Percentiles rank a stretch among this genome's conserved stretches.
phyloP scores from a whole-genome alignment of 164 flowering plant genomes.

The Chimonanthus salicifolius region DNA sequence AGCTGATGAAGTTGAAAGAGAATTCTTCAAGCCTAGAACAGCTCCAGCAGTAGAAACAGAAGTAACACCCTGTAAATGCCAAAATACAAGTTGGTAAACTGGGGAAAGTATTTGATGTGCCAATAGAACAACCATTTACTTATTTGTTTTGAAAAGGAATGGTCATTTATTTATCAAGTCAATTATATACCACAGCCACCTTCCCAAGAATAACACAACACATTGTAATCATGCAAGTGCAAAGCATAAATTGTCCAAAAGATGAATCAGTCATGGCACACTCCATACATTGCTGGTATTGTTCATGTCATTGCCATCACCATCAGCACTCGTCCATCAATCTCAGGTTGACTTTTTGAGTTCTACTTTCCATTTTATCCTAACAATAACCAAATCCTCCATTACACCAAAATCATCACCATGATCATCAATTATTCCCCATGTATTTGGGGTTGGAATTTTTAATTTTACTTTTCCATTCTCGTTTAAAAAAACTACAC shows the following conservation, averaged over 20 bases:
- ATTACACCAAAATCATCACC: too few species aligned
- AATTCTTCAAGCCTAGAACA: constrained; percentile 54
- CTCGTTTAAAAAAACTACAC: too few species aligned
- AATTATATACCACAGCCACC: neutral
- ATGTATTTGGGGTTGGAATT: too few species aligned
- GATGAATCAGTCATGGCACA: neutral
- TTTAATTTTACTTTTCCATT: too few species aligned
- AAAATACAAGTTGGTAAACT: neutral
- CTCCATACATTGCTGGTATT: too few species aligned
- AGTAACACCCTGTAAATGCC: constrained; percentile 47
- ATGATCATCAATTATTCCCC: too few species aligned
- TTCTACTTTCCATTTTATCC: too few species aligned
- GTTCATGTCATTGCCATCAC: too few species aligned
- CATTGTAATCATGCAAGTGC: neutral
- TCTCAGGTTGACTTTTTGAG: too few species aligned
- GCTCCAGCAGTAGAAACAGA: constrained; percentile 29
- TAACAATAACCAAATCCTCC: too few species aligned
- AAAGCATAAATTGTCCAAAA: neutral
- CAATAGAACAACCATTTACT: neutral
- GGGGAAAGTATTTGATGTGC: constrained; percentile 6
- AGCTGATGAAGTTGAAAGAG: constrained; percentile 30
- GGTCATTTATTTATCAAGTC: neutral
- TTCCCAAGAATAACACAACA: neutral
- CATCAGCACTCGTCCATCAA: too few species aligned
- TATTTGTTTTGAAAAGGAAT: neutral